Evolutionary conservation across 306 rosid genomes (phyloP).

Genomic region (Quercus alba): DNA sequence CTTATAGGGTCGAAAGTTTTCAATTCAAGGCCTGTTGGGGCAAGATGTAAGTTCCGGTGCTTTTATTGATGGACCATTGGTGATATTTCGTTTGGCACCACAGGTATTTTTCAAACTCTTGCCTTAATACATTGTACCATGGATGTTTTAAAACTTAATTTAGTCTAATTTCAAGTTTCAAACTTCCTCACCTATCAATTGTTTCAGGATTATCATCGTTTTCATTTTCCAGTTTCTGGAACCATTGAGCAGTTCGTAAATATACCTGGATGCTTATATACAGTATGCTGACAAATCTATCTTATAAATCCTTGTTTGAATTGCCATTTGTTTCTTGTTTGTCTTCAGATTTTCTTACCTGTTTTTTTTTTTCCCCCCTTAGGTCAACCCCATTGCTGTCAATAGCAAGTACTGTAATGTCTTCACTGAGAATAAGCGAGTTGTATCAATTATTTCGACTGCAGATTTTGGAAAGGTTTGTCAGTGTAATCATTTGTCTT

Average conservation of each 20-base stretch:
- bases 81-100: slow-evolving; percentile 96
- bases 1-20: slow-evolving; percentile 84
- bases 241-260: slow-evolving; percentile 57
- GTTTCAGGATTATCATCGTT: slow-evolving; percentile 96
- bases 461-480: slow-evolving; percentile 83
- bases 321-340: not conserved
- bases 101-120: slow-evolving; percentile 53
- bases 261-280: slow-evolving; percentile 87
- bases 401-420: slow-evolving; percentile 97
- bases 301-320: not conserved
- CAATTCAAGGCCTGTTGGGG: slow-evolving; percentile 86
- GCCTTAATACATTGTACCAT: not conserved
- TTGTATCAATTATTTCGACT: slow-evolving; percentile 72
- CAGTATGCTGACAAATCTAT: slow-evolving; percentile 50
- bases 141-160: slow-evolving; percentile 3
- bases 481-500: slow-evolving; percentile 22
- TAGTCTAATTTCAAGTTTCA: slow-evolving; percentile 12
- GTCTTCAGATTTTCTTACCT: slow-evolving; percentile 12
- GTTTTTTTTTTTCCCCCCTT: not conserved
- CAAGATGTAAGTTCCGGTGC: slow-evolving; percentile 55
- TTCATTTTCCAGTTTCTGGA: slow-evolving; percentile 89
- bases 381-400: slow-evolving; percentile 98
- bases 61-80: slow-evolving; percentile 79
- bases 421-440: slow-evolving; percentile 96
- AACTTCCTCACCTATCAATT: not conserved